Evolutionary conservation across 2,329 filamentous ascomycete genomes (phyloP), one percentile per base, ranked within the genome.

Genomic region (Periconia sp.): DNA sequence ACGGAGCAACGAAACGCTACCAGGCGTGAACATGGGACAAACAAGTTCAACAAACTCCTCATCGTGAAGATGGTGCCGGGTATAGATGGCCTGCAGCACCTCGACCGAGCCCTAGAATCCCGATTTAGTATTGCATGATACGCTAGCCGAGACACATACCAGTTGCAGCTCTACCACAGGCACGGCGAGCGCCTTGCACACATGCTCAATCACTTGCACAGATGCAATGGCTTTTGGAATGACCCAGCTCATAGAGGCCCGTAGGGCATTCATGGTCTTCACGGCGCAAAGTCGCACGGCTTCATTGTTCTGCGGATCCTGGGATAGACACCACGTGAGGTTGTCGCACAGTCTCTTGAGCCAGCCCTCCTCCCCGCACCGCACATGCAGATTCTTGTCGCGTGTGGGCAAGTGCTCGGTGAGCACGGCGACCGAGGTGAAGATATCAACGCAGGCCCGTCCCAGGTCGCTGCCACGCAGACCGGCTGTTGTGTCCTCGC

Each of bases 381-480:
- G 85, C 41, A 95, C 83, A 38, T 86, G 80, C 18, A 85, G 77
- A 33, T 80, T 82, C 26, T 80, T 77, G 52, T 89, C 85, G 55
- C 90, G 80, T 57, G 86, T 85, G 9, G 89, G 86, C 59, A 91
- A 89, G 17, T 87, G 79, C 52, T 95, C 87, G 49, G 82, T 73
- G 41, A 96, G 82, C 15, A 96, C 85, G 1, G 78, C 73, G 17
- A 83, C 78, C 1, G 94, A 90, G 0, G 92, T 95, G 68, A 96
- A 95, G 49, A 97, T 91, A 68, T 97, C 94, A 49, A 97, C 89
- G 61, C 94, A 88, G 9, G 89, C 89, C 66, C 90, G 88, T 65
- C 91, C 95, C 49, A 99, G 80, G 41, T 89, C 83, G 37, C 86
- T 87, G 65, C 92, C 89, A 52, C 92, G 84, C 59, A 96, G 75